A percentile compares a stretch with the other conserved stretches of the same genome.
phyloP scores from a whole-genome alignment of 768 basidiomycete species.

The Pleurotus sapidus region DNA sequence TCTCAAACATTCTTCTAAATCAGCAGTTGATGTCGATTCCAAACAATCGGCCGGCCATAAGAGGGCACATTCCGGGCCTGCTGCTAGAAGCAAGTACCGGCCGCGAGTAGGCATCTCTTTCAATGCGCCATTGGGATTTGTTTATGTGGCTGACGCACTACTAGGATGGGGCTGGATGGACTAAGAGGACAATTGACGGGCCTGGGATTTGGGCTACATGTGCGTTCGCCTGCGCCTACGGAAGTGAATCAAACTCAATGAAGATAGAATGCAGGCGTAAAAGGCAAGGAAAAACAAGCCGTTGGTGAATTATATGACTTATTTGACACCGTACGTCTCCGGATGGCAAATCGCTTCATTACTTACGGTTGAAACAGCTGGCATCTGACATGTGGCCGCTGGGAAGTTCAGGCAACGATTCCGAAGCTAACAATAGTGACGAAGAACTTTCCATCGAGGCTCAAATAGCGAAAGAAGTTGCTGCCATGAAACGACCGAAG shows the following conservation, averaged over 20 bases:
- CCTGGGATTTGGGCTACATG: conserved; percentile 88
- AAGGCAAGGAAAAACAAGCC: conserved; percentile 78
- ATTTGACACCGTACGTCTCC: conserved; percentile 63
- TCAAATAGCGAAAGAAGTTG: conserved; percentile 70
- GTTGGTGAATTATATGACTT: conserved; percentile 77
- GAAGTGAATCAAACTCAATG: not conserved
- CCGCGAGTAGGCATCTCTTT: not conserved
- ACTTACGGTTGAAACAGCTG: conserved; percentile 39
- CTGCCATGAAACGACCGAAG: conserved; percentile 64
- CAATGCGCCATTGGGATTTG: not conserved
- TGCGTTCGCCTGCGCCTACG: conserved; percentile 20
- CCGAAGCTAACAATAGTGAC: conserved; percentile 32
- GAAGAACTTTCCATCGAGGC: conserved; percentile 58
- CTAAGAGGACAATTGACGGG: conserved; percentile 65
- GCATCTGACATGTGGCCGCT: conserved; percentile 72
- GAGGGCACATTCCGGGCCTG: not conserved
- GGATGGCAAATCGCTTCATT: too few species aligned
- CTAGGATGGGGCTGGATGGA: conserved; percentile 33
- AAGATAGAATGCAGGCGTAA: conserved; percentile 42
- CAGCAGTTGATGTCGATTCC: too few species aligned
- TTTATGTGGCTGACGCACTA: not conserved
- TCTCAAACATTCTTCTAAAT: too few species aligned
- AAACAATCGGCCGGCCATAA: not conserved
- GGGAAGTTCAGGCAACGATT: conserved; percentile 18
- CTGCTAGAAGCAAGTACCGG: not conserved